Evolutionary conservation across 192 early-diverging fungal species (phyloP).

Genomic region (Radiomyces spectabilis): DNA sequence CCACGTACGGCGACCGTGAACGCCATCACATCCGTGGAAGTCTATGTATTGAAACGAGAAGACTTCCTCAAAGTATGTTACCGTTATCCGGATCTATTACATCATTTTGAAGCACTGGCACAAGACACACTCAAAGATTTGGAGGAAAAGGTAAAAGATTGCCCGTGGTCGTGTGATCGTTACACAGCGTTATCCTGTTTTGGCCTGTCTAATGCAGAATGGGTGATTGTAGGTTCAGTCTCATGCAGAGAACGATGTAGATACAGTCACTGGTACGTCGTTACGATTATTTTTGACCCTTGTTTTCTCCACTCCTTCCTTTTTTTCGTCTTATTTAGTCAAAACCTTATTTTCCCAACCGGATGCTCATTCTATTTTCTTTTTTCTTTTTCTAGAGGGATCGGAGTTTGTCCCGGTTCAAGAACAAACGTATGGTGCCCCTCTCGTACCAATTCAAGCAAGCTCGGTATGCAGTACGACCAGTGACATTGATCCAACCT

Average conservation of each 20-base stretch:
- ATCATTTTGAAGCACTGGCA: conserved; percentile 10
- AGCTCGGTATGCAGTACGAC: conserved; percentile 17
- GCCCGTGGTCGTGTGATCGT: too few relatives aligned
- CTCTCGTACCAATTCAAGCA: background rate
- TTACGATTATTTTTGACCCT: too few relatives aligned
- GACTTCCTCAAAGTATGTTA: conserved; percentile 29
- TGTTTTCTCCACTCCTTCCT: too few relatives aligned
- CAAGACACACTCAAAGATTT: background rate
- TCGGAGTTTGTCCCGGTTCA: too few relatives aligned
- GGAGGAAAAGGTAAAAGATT: background rate
- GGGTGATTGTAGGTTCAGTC: too few relatives aligned
- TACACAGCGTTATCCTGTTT: too few relatives aligned
- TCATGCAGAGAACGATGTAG: too few relatives aligned
- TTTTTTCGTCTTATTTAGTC: too few relatives aligned
- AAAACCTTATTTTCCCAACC: too few relatives aligned
- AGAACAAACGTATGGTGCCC: too few relatives aligned
- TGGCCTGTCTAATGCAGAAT: too few relatives aligned
- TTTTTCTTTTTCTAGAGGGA: background rate
- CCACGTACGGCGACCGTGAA: conserved; percentile 38
- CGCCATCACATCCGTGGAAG: conserved; percentile 37
- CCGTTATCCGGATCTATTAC: conserved; percentile 9
- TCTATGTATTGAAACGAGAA: conserved; percentile 35
- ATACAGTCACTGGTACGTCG: too few relatives aligned
- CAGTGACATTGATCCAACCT: conserved; percentile 28
- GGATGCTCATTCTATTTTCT: background rate